Evolutionary conservation across 2,329 filamentous ascomycete species (phyloP).

Genomic region (Neopestalotiopsis sp.): DNA sequence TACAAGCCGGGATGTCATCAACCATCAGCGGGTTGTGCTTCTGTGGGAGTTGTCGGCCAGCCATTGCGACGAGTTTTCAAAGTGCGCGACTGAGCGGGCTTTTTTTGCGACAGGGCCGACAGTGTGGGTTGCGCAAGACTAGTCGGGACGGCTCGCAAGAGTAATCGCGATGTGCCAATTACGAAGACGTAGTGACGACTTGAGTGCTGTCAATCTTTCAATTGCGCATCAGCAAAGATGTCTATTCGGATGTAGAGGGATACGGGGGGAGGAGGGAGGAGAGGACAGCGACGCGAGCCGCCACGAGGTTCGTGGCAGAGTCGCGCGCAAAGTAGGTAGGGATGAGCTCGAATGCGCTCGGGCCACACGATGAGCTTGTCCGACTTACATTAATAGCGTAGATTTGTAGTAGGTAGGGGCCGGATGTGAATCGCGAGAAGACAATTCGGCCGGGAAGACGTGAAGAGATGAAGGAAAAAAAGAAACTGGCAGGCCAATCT

Average conservation of each 20-base stretch:
- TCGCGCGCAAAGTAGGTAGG: constrained; percentile 19
- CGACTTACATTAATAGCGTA: constrained; percentile 10
- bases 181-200: background rate
- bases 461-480: background rate
- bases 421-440: background rate
- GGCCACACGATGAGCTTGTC: constrained; percentile 3
- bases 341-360: constrained; percentile 17
- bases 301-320: constrained; percentile 18
- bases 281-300: constrained; percentile 11
- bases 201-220: background rate
- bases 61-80: constrained; percentile 39
- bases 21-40: constrained; percentile 71
- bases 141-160: constrained; percentile 2
- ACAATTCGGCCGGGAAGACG: background rate
- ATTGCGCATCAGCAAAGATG: background rate
- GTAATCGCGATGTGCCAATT: constrained; percentile 1
- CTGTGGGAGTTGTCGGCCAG: constrained; percentile 58
- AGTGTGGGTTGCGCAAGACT: background rate
- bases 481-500: background rate
- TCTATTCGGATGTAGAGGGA: background rate
- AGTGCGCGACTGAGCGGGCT: background rate
- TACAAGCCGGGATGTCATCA: constrained; percentile 69
- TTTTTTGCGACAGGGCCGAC: background rate
- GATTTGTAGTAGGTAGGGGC: background rate
- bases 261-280: background rate